phyloP scores from a whole-genome alignment of 179 eudicot species.

The Nepenthes alata region DNA sequence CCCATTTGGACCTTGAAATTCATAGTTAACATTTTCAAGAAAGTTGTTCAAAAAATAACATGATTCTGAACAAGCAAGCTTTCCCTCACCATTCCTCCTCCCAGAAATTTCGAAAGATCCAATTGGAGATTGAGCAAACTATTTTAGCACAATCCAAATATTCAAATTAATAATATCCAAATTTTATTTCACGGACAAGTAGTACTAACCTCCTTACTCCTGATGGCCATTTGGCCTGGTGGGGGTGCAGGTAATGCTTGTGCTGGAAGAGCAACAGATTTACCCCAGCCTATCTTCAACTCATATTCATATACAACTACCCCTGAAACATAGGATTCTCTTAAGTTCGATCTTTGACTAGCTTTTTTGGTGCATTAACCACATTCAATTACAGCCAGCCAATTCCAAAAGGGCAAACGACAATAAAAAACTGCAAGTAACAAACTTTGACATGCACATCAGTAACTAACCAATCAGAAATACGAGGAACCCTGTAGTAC shows the following conservation, averaged over 20 bases:
- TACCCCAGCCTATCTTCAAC: conserved; percentile 99
- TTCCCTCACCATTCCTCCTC: no score
- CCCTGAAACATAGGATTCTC: conserved; percentile 36
- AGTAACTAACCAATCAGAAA: no score
- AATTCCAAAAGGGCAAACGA: no score
- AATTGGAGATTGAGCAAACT: no score
- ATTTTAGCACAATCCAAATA: background rate
- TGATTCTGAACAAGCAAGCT: no score
- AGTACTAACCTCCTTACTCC: conserved; percentile 83
- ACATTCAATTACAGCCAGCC: background rate
- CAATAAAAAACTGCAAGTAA: no score
- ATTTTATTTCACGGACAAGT: conserved; percentile 4
- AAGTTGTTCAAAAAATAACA: no score
- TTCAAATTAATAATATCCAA: background rate
- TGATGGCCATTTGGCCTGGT: conserved; percentile 99
- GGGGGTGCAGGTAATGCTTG: conserved; percentile 99
- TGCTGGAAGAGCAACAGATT: conserved; percentile 94
- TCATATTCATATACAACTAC: conserved; percentile 90
- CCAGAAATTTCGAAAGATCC: no score
- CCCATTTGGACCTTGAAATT: no score
- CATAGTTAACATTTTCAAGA: no score
- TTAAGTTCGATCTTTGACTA: background rate
- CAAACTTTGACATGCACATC: no score
- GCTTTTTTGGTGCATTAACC: background rate
- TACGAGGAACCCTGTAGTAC: no score